Percentiles rank a stretch among this genome's conserved stretches.
These are phyloP conservation scores for Laetiporus sulphureus DNA, from an alignment of 1,284 basidiomycete species.

Conservation along the genomic window DNA sequence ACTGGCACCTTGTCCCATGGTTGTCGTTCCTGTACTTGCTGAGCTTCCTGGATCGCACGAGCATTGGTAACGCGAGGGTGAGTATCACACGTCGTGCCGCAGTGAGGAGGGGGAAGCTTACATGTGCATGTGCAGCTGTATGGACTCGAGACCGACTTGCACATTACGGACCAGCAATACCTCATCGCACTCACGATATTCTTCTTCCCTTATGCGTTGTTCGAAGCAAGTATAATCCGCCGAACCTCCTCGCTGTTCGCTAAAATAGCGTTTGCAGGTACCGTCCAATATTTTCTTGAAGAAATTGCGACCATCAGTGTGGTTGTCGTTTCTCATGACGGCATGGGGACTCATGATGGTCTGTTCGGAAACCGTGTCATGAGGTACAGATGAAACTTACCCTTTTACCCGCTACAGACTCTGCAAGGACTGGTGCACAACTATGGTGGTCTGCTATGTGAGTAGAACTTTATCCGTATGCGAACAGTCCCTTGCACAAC, in stretches of 20 bases:
- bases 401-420: conserved; percentile 45
- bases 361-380: conserved; percentile 2
- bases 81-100: not conserved
- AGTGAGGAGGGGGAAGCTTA: not conserved
- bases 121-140: conserved; percentile 38
- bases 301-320: conserved; percentile 59
- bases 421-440: conserved; percentile 63
- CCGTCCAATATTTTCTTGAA: conserved; percentile 70
- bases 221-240: conserved; percentile 36
- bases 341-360: conserved; percentile 73
- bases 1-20: conserved; percentile 61
- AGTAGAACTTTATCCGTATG: conserved; percentile 19
- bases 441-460: conserved; percentile 57
- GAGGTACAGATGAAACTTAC: too few species aligned
- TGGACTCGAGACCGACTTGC: conserved; percentile 43
- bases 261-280: conserved; percentile 29
- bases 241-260: not conserved
- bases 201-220: conserved; percentile 60
- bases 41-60: conserved; percentile 72
- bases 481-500: too few species aligned
- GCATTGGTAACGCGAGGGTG: conserved; percentile 77
- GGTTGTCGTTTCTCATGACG: conserved; percentile 59
- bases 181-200: conserved; percentile 57
- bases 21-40: conserved; percentile 68
- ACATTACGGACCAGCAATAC: conserved; percentile 59